Evolutionary conservation across 2,329 filamentous ascomycete species (phyloP).

Genomic region (Aspergillus latus): DNA sequence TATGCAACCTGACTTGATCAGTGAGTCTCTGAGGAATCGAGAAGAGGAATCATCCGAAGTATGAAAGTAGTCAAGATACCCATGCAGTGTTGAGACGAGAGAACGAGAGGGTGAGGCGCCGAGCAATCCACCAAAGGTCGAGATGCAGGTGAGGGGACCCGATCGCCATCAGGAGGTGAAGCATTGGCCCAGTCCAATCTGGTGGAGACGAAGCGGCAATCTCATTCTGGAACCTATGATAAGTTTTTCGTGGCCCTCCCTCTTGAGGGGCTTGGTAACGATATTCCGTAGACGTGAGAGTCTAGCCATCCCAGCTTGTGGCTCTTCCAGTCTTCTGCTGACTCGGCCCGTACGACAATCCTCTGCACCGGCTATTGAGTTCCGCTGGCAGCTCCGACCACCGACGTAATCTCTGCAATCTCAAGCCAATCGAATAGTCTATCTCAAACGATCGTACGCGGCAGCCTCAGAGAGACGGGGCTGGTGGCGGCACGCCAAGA

Average conservation of each 20-base stretch:
- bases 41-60: no score
- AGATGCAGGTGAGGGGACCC: conserved; percentile 1
- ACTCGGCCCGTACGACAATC: conserved; percentile 1
- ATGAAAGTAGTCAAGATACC: no score
- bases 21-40: no score
- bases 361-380: conserved; percentile 1
- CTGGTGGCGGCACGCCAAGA: conserved; percentile 20
- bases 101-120: background rate
- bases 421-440: conserved; percentile 8
- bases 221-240: conserved; percentile 3
- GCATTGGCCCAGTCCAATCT: conserved; percentile 5
- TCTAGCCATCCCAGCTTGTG: background rate
- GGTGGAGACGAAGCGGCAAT: conserved; percentile 1
- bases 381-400: background rate
- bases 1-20: no score
- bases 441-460: conserved; percentile 1
- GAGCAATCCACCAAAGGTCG: conserved; percentile 1
- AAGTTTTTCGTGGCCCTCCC: background rate
- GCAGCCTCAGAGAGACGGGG: conserved; percentile 1
- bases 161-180: conserved; percentile 2
- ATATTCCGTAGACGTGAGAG: background rate
- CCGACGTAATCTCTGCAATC: conserved; percentile 4
- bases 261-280: background rate
- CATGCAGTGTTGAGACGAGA: background rate
- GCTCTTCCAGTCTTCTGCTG: background rate